Conservation (phyloP, 2,329 filamentous ascomycete species). For the Monilinia fructigena region DNA sequence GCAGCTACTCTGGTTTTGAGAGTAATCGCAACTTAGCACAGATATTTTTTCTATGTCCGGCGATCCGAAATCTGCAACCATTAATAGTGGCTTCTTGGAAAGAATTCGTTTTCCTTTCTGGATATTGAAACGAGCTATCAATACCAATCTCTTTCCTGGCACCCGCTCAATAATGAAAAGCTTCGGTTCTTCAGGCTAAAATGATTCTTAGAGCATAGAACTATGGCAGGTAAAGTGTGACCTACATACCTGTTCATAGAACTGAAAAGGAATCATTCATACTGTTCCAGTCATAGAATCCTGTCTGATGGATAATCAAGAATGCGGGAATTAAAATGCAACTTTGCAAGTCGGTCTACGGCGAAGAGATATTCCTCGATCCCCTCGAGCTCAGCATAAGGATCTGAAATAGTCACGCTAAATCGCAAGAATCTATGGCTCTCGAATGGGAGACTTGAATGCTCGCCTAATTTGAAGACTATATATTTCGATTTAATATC, state of each 20-base stretch:
- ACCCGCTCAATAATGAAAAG: constrained; percentile 28
- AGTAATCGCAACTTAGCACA: background rate
- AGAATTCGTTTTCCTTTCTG: constrained; percentile 43
- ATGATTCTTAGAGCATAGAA: constrained; percentile 4
- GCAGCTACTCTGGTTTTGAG: constrained; percentile 21
- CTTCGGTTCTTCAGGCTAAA: constrained; percentile 15
- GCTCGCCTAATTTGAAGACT: constrained; percentile 36
- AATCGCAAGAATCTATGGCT: constrained; percentile 39
- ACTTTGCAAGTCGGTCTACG: constrained; percentile 29
- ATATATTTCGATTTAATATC: constrained; percentile 32
- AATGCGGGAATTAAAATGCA: constrained; percentile 33
- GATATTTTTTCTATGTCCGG: background rate
- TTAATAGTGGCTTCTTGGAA: constrained; percentile 44
- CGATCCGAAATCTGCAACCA: constrained; percentile 16
- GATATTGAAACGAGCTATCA: constrained; percentile 43
- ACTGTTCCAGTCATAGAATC: constrained; percentile 32
- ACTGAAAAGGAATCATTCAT: constrained; percentile 33
- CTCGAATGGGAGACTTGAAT: constrained; percentile 36
- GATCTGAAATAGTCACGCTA: constrained; percentile 35
- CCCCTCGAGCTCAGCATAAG: constrained; percentile 19
- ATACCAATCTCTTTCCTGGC: constrained; percentile 43
- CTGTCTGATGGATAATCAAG: constrained; percentile 21
- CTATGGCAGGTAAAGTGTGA: constrained; percentile 11
- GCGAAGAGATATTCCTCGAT: constrained; percentile 23
- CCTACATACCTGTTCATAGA: constrained; percentile 37